Conservation (phyloP, 139 green algal genomes). For the Spirogloea muscicola region DNA sequence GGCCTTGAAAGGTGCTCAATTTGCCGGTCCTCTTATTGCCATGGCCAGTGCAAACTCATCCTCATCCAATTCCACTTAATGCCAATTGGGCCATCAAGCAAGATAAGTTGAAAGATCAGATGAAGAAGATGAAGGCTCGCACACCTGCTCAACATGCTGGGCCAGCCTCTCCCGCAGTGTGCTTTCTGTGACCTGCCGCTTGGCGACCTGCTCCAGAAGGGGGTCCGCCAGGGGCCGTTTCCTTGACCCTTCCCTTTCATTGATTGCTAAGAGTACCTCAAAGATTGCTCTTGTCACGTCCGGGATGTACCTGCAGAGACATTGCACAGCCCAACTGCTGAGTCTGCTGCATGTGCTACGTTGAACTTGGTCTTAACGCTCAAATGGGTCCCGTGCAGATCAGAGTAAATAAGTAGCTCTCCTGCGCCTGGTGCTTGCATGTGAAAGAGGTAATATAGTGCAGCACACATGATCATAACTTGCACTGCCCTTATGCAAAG, state of each 20-base stretch:
- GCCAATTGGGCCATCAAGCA: too few relatives aligned
- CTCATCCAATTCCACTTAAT: too few relatives aligned
- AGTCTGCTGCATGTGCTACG: too few relatives aligned
- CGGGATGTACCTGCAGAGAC: slow-evolving; percentile 76
- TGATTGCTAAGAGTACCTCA: slow-evolving; percentile 57
- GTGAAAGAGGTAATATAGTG: not conserved
- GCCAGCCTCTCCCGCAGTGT: slow-evolving; percentile 63
- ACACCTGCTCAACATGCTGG: slow-evolving; percentile 84
- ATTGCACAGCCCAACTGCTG: too few relatives aligned
- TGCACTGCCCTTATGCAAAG: too few relatives aligned
- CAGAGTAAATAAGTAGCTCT: too few relatives aligned
- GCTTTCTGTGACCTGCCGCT: slow-evolving; percentile 53
- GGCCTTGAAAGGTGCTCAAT: not conserved
- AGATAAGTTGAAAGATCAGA: too few relatives aligned
- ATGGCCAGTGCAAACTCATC: too few relatives aligned
- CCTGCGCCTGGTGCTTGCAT: not conserved
- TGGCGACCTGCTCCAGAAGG: slow-evolving; percentile 58
- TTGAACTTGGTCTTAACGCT: too few relatives aligned
- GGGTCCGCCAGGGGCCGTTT: slow-evolving; percentile 33
- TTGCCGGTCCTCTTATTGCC: too few relatives aligned
- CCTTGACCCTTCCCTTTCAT: not conserved
- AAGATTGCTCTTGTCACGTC: slow-evolving; percentile 66
- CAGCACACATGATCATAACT: too few relatives aligned
- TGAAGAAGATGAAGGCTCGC: not conserved
- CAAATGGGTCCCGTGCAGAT: too few relatives aligned